Percentiles rank a stretch among this genome's conserved stretches.
phyloP scores from a whole-genome alignment of 805 yeast genomes.

The Kluyveromyces lactis region DNA sequence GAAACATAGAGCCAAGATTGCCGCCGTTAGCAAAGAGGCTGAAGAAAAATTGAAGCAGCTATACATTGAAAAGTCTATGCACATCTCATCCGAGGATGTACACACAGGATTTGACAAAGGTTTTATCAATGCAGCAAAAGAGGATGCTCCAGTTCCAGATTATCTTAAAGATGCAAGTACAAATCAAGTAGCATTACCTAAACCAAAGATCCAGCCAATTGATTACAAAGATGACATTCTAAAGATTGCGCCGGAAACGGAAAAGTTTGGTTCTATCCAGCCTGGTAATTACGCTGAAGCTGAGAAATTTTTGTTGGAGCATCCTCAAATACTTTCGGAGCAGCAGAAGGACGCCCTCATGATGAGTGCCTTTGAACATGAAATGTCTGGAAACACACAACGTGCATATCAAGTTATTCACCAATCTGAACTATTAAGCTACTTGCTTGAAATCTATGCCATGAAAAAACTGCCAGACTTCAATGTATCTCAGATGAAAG shows the following conservation, averaged over 20 bases:
- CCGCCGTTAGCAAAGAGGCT: constrained; percentile 54
- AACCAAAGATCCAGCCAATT: constrained; percentile 19
- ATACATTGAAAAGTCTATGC: constrained; percentile 58
- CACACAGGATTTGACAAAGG: constrained; percentile 90
- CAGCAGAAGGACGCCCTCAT: constrained; percentile 86
- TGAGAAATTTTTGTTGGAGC: constrained; percentile 44
- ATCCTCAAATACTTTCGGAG: constrained; percentile 64
- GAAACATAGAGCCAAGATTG: constrained; percentile 65
- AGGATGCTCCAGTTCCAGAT: constrained; percentile 10
- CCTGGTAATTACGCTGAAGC: constrained; percentile 39
- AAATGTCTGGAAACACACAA: constrained; percentile 50
- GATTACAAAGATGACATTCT: constrained; percentile 38
- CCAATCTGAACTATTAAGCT: constrained; percentile 75
- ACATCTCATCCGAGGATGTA: constrained; percentile 84
- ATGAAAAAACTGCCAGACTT: constrained; percentile 29
- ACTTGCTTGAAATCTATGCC: constrained; percentile 39
- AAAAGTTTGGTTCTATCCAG: constrained; percentile 52
- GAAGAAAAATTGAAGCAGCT: constrained; percentile 58
- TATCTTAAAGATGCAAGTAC: constrained; percentile 1
- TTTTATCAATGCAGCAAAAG: constrained; percentile 53
- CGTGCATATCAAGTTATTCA: constrained; percentile 61
- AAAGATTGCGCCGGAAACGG: constrained; percentile 54
- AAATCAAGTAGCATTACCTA: constrained; percentile 7
- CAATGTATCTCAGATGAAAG: constrained; percentile 27
- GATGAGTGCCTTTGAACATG: constrained; percentile 86